Evolutionary conservation across 305 asterid genomes (phyloP), one percentile per base, ranked within the genome.

Genomic region (Salvia sclarea): DNA sequence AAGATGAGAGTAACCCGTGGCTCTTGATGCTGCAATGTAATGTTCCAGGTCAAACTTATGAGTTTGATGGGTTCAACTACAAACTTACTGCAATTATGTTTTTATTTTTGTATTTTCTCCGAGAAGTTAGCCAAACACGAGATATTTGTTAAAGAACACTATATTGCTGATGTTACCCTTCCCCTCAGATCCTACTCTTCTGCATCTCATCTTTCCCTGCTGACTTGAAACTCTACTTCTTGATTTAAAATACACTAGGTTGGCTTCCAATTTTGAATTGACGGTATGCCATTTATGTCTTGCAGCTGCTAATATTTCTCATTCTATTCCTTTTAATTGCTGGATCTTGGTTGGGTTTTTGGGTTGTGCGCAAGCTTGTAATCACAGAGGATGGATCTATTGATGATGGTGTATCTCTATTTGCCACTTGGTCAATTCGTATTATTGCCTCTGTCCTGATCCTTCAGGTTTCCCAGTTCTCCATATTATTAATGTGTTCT

Each of bases 331-430:
- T 89, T 68, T 82, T 70, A 59, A 85, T 94, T 73, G 64, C 75
- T 61, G 99, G 98, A 80, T 93, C 99, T 61, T 91, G 95, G 92
- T 75, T 91, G 79, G 99, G 99, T 41, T 94, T 82, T 78, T 89
- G 95, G 98, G 91, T 76, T 69, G 96, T 94, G 54, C 98, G 86
- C 75, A 94, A 89, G 82, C 80, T 91, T 77, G 90, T 94, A 50
- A 95, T 89, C 74, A 73, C 80, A 8, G 89, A 85, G 61, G 96
- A 91, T 70, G 99, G 99, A 75, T 75, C 83, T 54, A 73, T 94
- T 80, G 96, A 94, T 69, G 48, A 4, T 2, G 87, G 91, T 66
- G 96, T 89, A 53, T 78, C 98, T 78, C 76, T 78, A 28, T 91
- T 91, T 70, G 86, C 87, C 62, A 79, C 86, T 30, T 89, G 97